Conservation (phyloP, 805 yeast genomes). For the Candida xiaguanensis region DNA sequence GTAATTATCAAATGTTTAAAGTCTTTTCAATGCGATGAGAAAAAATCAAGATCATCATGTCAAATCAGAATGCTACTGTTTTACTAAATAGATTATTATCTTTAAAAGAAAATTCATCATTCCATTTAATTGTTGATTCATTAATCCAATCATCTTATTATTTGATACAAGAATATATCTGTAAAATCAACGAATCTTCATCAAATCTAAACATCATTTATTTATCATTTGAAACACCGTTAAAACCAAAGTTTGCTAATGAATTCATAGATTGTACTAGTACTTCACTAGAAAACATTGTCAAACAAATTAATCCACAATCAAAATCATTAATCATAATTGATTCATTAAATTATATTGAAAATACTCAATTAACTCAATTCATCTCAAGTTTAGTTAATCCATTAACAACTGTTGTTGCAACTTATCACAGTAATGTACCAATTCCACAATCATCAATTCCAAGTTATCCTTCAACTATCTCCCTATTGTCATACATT, state of each 20-base stretch:
- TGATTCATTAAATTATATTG: slow-evolving; percentile 55
- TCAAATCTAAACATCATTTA: slow-evolving; percentile 42
- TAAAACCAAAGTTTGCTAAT: slow-evolving; percentile 47
- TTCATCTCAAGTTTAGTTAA: slow-evolving; percentile 46
- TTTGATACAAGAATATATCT: slow-evolving; percentile 56
- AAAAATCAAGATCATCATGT: slow-evolving; percentile 17
- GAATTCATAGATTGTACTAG: slow-evolving; percentile 45
- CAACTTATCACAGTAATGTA: slow-evolving; percentile 32
- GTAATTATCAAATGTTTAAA: no score
- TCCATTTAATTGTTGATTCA: slow-evolving; percentile 66
- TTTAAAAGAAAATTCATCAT: slow-evolving; percentile 71
- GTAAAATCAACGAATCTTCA: slow-evolving; percentile 36
- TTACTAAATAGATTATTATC: slow-evolving; percentile 64
- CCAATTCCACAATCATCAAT: slow-evolving; percentile 34
- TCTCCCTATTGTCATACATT: slow-evolving; percentile 58
- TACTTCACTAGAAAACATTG: slow-evolving; percentile 15
- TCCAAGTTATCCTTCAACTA: slow-evolving; percentile 49
- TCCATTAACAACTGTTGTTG: slow-evolving; percentile 31
- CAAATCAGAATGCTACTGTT: slow-evolving; percentile 39
- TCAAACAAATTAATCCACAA: slow-evolving; percentile 12
- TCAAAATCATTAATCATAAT: slow-evolving; percentile 13
- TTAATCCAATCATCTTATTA: slow-evolving; percentile 61
- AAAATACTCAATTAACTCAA: slow-evolving; percentile 41
- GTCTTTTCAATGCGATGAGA: no score
- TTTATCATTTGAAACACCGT: slow-evolving; percentile 66